A percentile compares a stretch with the other conserved stretches of the same genome.
These are phyloP conservation scores for Solanum sparsipilum DNA, from an alignment of 257 asterid genomes.

Conservation along the genomic window DNA sequence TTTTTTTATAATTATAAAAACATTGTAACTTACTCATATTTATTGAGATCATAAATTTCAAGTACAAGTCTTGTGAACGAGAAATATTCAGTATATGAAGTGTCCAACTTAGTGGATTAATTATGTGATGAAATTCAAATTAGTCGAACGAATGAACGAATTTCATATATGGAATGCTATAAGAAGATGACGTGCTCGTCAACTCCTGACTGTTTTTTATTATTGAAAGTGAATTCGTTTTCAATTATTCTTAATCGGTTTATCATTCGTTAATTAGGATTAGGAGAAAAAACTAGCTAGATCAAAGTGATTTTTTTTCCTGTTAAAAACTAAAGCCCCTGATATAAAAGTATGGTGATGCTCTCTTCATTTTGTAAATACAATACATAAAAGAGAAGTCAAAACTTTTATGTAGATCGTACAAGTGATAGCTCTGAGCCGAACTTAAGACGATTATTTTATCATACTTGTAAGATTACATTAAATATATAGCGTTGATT, in stretches of 20 bases:
- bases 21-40: neutral
- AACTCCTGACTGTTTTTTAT: neutral
- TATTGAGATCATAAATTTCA: neutral
- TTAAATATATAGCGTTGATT: neutral
- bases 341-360: neutral
- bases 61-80: neutral
- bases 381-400: neutral
- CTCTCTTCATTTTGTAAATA: neutral
- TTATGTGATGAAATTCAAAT: neutral
- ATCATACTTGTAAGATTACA: too few relatives aligned
- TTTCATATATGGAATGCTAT: neutral
- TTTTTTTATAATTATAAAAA: neutral
- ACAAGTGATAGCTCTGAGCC: too few relatives aligned
- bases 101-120: neutral
- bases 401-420: neutral
- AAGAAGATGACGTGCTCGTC: neutral
- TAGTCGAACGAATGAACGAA: neutral
- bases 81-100: neutral
- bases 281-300: neutral
- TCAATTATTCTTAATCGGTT: neutral
- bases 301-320: neutral
- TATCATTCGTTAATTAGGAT: neutral
- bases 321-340: neutral
- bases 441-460: too few relatives aligned
- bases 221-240: neutral